Conservation (phyloP, 768 basidiomycete species). For the Psilocybe azurescens region DNA sequence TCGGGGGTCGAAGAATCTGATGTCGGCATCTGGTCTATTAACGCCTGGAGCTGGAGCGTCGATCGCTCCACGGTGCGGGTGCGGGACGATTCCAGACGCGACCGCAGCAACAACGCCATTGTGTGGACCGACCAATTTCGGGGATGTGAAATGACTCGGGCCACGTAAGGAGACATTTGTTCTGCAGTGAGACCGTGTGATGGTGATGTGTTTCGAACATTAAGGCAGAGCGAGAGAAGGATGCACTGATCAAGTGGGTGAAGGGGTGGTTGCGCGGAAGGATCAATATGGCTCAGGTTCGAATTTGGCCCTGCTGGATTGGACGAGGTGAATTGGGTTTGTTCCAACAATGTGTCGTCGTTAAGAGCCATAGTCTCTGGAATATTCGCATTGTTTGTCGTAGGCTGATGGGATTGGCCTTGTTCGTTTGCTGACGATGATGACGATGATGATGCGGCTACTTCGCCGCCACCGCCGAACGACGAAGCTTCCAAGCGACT, state of each 20-base stretch:
- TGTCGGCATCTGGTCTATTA: slow-evolving; percentile 96
- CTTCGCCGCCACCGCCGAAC: not conserved
- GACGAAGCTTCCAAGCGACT: slow-evolving; percentile 53
- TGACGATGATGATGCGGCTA: slow-evolving; percentile 6
- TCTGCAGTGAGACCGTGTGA: slow-evolving; percentile 88
- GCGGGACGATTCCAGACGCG: slow-evolving; percentile 86
- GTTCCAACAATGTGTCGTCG: slow-evolving; percentile 95
- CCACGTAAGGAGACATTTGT: slow-evolving; percentile 92
- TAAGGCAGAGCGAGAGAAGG: slow-evolving; percentile 88
- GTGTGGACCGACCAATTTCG: slow-evolving; percentile 97
- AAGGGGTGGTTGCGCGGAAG: slow-evolving; percentile 81
- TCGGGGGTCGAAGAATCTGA: slow-evolving; percentile 77
- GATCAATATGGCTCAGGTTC: slow-evolving; percentile 75
- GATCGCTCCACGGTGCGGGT: slow-evolving; percentile 94
- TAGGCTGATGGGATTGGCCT: not conserved
- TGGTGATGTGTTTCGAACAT: slow-evolving; percentile 89
- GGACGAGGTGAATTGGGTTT: slow-evolving; percentile 89
- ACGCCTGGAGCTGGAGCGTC: slow-evolving; percentile 89
- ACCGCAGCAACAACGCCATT: slow-evolving; percentile 92
- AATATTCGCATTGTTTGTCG: slow-evolving; percentile 33
- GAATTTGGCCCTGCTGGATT: slow-evolving; percentile 50
- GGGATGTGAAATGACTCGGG: slow-evolving; percentile 88
- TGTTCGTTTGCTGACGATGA: slow-evolving; percentile 6
- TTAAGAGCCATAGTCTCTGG: slow-evolving; percentile 88
- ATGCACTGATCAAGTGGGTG: slow-evolving; percentile 95